These are phyloP conservation scores for Didymosphaeria variabile DNA, from an alignment of 2,329 filamentous ascomycete genomes.

Conservation along the genomic window DNA sequence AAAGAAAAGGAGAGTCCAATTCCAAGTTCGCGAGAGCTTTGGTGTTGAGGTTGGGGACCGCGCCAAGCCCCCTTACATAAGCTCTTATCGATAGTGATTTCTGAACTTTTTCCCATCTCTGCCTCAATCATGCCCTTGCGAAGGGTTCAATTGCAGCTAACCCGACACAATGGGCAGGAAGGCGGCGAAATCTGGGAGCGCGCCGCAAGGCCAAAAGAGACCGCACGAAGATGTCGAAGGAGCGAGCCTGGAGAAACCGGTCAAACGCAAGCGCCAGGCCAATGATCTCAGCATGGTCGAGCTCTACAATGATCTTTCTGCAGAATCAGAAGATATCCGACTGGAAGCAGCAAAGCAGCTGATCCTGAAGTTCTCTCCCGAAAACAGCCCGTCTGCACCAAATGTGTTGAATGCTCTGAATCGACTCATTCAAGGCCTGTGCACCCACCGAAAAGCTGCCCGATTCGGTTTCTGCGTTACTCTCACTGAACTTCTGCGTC, in stretches of 20 bases:
- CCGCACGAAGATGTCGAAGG: slow-evolving; percentile 32
- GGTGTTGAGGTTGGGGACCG: neutral
- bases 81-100: slow-evolving; percentile 7
- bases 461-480: slow-evolving; percentile 90
- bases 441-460: slow-evolving; percentile 88
- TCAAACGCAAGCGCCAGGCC: slow-evolving; percentile 47
- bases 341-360: slow-evolving; percentile 57
- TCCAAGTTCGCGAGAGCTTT: slow-evolving; percentile 2
- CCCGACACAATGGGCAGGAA: slow-evolving; percentile 7
- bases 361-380: slow-evolving; percentile 52
- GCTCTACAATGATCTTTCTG: slow-evolving; percentile 58
- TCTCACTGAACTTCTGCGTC: slow-evolving; percentile 78
- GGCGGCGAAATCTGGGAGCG: slow-evolving; percentile 1
- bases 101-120: slow-evolving; percentile 3
- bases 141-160: neutral
- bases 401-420: slow-evolving; percentile 52
- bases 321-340: slow-evolving; percentile 55
- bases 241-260: slow-evolving; percentile 29
- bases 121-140: neutral
- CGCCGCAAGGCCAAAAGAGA: slow-evolving; percentile 32
- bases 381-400: slow-evolving; percentile 47
- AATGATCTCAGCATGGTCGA: slow-evolving; percentile 54
- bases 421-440: slow-evolving; percentile 81
- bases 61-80: neutral
- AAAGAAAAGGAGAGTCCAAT: neutral